Base-by-base conservation (phyloP, 2,329 filamentous ascomycete genomes). In the Intubia oerlemansii region DNA sequence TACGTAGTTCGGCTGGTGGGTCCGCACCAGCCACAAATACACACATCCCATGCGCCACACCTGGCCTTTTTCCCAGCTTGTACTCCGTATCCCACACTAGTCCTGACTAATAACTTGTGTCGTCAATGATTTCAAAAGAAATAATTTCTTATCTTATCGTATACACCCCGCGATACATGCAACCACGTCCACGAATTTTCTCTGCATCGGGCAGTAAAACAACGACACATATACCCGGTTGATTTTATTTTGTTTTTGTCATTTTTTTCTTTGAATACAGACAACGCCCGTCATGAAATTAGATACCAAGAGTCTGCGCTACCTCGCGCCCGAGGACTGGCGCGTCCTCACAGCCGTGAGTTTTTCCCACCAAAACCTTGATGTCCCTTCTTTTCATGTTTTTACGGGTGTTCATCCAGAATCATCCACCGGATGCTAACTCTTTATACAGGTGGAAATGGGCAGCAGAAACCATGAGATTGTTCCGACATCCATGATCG, bases 381-480 rank as follows among this genome's bases (percentile, higher is more conserved):
- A 21, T 35, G 30, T 24, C 22, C 13, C 13, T 24, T 12, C 8
- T 17, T 30, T 27, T 36, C 25, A 39, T 42, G 40, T 37, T 29
- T 36, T 39, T 42, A 42, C 41, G 44, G 39, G 7, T 9, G 10
- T 13, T 4, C 12, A 13, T 9, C 16, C 16, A 15, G 19, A 5
- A 12, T 29, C 17, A 25, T 25, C 24, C 23, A 11, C 12, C 4
- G 1, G 6, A n/a, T n/a, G n/a, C n/a, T n/a, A n/a, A 48, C 26
- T 4, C 12, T 17, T 53, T 46, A 51, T 47, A 39, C 12, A 92
- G 82, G 79, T 90, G 43, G 88, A 98, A 51, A 72, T 74, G 53
- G 85, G 84, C 44, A 90, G 78, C 52, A 84, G 80, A 50, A 95
- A 95, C 54, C 88, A 98, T 57, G 88, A 98, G 54, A 65, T 98